Base-by-base conservation (phyloP, 2,329 filamentous ascomycete genomes). In the Alternaria triticina region DNA sequence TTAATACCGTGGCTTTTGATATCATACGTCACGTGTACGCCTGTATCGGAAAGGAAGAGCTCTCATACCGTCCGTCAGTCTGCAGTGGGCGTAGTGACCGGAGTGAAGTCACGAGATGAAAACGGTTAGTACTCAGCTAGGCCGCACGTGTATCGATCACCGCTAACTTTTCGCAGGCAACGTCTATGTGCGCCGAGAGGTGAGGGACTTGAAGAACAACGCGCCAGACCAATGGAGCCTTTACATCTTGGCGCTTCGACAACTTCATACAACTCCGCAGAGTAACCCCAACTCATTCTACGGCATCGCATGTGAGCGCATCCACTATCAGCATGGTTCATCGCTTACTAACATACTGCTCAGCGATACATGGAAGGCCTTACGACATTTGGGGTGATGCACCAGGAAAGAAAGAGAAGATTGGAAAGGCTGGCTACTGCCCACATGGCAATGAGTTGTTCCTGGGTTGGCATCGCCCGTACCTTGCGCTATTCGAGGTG, bases 391-490 rank as follows among this genome's bases (percentile, higher is more conserved):
- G 76, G 74, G 68, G 75, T 28, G 67, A 75, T 30, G 77, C 71
- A 7, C 65, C 70, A 30, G 75, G 76, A 7, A 44, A 71, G 1
- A 47, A 83, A 82, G 60, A 80, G 9, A 75, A 74, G 51, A 64
- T 71, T 3, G 70, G 68, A 1, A 66, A 45, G 8, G 54, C 64
- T 1, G 91, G 92, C 23, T 96, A 94, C 74, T 97, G 93, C 76
- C 87, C 88, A 6, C 94, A 97, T 77, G 87, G 85, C 25, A 93
- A 92, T 4, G 88, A 91, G 33, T 81, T 96, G 13, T 96, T 97
- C 76, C 86, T 91, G n/a, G 86, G 88, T 28, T 97, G 93, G 93
- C 93, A 97, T 82, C 86, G 93, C 22, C 91, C 93, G 0, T 96
- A 96, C 77, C 82, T 96, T 43, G 83, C 86, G 2, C 80, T 91